A percentile compares a stretch with the other conserved stretches of the same genome.
phyloP scores from a whole-genome alignment of 2,329 filamentous ascomycete species.

The Colletotrichum theobromicola region DNA sequence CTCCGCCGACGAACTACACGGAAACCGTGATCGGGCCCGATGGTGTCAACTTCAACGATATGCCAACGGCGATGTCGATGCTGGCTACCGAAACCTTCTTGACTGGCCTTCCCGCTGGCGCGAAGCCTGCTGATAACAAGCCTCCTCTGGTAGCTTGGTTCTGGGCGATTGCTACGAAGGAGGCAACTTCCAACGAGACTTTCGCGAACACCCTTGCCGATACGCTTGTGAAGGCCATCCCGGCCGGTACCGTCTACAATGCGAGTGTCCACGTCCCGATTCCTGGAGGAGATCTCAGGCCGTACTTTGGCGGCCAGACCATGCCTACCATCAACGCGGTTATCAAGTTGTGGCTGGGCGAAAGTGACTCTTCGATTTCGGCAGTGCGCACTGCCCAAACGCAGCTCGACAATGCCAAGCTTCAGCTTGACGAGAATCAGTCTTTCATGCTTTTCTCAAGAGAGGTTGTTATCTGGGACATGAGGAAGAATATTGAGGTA shows the following conservation, averaged over 20 bases:
- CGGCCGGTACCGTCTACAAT: neutral
- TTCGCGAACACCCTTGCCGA: neutral
- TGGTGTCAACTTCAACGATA: slow-evolving; percentile 5
- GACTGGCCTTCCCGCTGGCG: neutral
- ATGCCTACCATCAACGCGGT: slow-evolving; percentile 4
- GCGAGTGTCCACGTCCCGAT: neutral
- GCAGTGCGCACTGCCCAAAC: neutral
- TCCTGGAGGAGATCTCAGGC: neutral
- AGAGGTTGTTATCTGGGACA: neutral
- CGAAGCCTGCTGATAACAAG: neutral
- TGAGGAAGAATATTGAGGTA: neutral
- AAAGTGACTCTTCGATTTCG: neutral
- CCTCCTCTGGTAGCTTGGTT: neutral
- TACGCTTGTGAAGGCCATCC: neutral
- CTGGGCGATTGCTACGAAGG: neutral
- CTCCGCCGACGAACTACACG: neutral
- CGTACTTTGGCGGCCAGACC: neutral
- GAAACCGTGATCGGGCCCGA: neutral
- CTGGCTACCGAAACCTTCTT: neutral
- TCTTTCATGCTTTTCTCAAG: slow-evolving; percentile 2
- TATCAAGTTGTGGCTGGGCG: slow-evolving; percentile 5
- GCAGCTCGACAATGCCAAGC: neutral
- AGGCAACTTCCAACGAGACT: slow-evolving; percentile 1
- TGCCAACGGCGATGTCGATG: neutral
- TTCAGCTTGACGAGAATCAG: slow-evolving; percentile 1